Evolutionary conservation across 768 basidiomycete species (phyloP).

Genomic region (Fibroporia radiculosa): DNA sequence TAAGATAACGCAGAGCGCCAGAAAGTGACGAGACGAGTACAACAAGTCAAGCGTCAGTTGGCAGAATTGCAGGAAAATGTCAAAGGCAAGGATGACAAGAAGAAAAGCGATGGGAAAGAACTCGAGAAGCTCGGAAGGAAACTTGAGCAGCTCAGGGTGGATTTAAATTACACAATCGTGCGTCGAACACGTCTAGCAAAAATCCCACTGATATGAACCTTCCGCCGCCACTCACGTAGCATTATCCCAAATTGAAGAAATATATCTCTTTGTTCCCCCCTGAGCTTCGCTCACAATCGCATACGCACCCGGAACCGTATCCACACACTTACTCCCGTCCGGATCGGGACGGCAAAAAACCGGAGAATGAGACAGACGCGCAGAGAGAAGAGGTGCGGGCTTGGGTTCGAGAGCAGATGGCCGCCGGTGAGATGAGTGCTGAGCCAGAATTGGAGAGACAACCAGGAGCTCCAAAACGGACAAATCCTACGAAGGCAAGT

Average conservation of each 20-base stretch:
- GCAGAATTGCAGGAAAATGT: conserved; percentile 5
- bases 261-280: conserved; percentile 89
- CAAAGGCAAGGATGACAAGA: conserved; percentile 16
- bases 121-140: conserved; percentile 33
- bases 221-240: conserved; percentile 33
- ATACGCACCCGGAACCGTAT: conserved; percentile 3
- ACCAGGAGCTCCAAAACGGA: neutral
- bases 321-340: neutral
- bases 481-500: neutral
- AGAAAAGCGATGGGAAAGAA: conserved; percentile 30
- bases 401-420: conserved; percentile 56
- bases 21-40: conserved; percentile 76
- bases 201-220: neutral
- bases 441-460: conserved; percentile 49
- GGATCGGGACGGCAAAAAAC: conserved; percentile 6
- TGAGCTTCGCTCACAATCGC: conserved; percentile 34
- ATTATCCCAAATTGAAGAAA: conserved; percentile 79
- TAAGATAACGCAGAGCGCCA: conserved; percentile 58
- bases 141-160: conserved; percentile 64
- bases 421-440: conserved; percentile 42
- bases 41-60: conserved; percentile 53
- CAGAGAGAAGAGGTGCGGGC: conserved; percentile 51
- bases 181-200: conserved; percentile 14
- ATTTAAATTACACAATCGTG: conserved; percentile 87
- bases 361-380: conserved; percentile 31